phyloP scores from a whole-genome alignment of 768 basidiomycete genomes.

The Exidia glandulosa region DNA sequence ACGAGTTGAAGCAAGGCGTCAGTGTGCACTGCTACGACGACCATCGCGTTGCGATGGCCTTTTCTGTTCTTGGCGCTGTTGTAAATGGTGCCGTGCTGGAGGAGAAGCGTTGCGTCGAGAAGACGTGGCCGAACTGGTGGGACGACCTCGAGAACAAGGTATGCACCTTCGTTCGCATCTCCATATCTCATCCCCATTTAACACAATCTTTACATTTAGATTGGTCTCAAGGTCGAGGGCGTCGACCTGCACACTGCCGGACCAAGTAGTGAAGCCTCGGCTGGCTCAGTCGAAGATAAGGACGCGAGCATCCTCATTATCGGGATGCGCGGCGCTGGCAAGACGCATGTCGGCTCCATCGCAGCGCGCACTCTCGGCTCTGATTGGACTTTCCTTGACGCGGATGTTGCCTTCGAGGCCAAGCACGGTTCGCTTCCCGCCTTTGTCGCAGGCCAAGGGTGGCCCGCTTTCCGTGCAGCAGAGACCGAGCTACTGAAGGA shows the following conservation, averaged over 20 bases:
- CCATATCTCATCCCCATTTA: not conserved
- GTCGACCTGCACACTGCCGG: slow-evolving; percentile 50
- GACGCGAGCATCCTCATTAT: slow-evolving; percentile 52
- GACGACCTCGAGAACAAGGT: slow-evolving; percentile 96
- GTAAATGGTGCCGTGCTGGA: slow-evolving; percentile 71
- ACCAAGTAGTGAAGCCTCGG: slow-evolving; percentile 26
- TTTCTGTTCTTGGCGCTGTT: slow-evolving; percentile 75
- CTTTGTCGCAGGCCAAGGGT: slow-evolving; percentile 75
- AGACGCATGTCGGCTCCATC: slow-evolving; percentile 75
- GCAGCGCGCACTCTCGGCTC: slow-evolving; percentile 55
- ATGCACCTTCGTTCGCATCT: slow-evolving; percentile 6
- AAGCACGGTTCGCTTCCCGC: slow-evolving; percentile 54
- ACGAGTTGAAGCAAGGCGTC: slow-evolving; percentile 53
- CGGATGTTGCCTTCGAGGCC: slow-evolving; percentile 66
- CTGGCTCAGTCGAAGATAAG: slow-evolving; percentile 33
- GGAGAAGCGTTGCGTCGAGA: slow-evolving; percentile 96
- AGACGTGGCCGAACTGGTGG: slow-evolving; percentile 99
- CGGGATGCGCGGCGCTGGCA: slow-evolving; percentile 96
- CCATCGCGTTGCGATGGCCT: slow-evolving; percentile 98
- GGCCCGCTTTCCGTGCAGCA: slow-evolving; percentile 79
- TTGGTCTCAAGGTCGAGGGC: slow-evolving; percentile 80
- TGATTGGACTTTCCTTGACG: slow-evolving; percentile 65
- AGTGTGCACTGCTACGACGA: slow-evolving; percentile 96
- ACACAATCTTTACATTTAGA: slow-evolving; percentile 40
- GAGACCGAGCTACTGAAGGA: slow-evolving; percentile 63